These are phyloP conservation scores for Podaxis rugospora DNA, from an alignment of 768 basidiomycete species.

Conservation along the genomic window DNA sequence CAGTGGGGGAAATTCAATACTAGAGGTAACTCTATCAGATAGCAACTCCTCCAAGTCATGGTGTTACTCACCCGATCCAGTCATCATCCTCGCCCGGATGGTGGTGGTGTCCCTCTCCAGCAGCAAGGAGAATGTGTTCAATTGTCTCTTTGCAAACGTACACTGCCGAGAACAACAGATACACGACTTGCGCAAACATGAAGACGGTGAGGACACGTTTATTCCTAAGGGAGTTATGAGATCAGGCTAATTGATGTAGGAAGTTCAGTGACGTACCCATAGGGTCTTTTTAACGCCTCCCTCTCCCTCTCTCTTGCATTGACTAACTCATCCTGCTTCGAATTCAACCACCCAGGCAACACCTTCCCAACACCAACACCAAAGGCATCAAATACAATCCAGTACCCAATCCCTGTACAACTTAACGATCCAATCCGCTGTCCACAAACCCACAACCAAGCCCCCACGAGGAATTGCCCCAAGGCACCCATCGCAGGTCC, in stretches of 20 bases:
- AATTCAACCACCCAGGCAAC: slow-evolving; percentile 38
- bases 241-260: background rate
- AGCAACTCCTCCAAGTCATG: background rate
- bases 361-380: slow-evolving; percentile 60
- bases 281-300: slow-evolving; percentile 59
- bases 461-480: slow-evolving; percentile 60
- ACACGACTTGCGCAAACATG: slow-evolving; percentile 88
- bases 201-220: slow-evolving; percentile 65
- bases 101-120: slow-evolving; percentile 64
- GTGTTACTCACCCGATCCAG: slow-evolving; percentile 29
- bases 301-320: slow-evolving; percentile 21
- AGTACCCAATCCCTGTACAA: slow-evolving; percentile 90
- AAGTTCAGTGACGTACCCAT: slow-evolving; percentile 24
- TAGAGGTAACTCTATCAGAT: background rate
- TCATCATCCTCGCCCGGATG: slow-evolving; percentile 51
- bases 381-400: slow-evolving; percentile 92
- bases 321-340: slow-evolving; percentile 15
- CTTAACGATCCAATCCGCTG: slow-evolving; percentile 85
- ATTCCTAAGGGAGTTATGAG: slow-evolving; percentile 35
- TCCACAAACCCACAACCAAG: slow-evolving; percentile 82
- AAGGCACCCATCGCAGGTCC: slow-evolving; percentile 24
- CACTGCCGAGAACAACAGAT: slow-evolving; percentile 89
- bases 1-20: slow-evolving; percentile 66
- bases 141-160: slow-evolving; percentile 98
- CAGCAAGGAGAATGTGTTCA: slow-evolving; percentile 82